phyloP scores from a whole-genome alignment of 2,329 filamentous ascomycete species.

The Phaeosphaeria sp. region DNA sequence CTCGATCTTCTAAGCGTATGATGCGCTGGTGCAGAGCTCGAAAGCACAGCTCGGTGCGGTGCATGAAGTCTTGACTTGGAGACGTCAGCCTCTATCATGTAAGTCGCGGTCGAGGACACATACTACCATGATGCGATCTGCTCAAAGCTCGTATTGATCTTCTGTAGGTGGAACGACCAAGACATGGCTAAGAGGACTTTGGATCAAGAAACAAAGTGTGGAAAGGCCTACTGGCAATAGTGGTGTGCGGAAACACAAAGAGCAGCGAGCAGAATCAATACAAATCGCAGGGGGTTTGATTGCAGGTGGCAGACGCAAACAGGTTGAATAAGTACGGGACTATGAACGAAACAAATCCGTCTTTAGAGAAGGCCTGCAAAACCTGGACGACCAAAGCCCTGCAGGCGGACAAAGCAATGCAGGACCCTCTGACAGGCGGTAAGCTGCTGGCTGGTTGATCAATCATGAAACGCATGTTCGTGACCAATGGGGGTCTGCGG shows the following conservation, averaged over 20 bases:
- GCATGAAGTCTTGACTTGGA: slow-evolving; percentile 38
- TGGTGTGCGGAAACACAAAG: too few relatives aligned
- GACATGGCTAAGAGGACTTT: slow-evolving; percentile 29
- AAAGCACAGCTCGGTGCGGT: slow-evolving; percentile 38
- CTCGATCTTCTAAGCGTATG: slow-evolving; percentile 31
- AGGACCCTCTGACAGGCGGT: slow-evolving; percentile 20
- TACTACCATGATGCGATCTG: slow-evolving; percentile 43
- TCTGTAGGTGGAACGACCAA: slow-evolving; percentile 38
- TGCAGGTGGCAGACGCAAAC: not conserved
- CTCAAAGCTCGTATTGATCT: slow-evolving; percentile 44
- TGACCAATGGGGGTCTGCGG: slow-evolving; percentile 17
- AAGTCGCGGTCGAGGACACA: slow-evolving; percentile 1
- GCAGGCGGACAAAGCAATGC: slow-evolving; percentile 28
- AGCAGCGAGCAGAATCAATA: not conserved
- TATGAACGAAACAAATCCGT: not conserved
- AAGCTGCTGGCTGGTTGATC: slow-evolving; percentile 10
- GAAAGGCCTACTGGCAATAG: too few relatives aligned
- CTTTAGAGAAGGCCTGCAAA: not conserved
- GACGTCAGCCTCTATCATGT: slow-evolving; percentile 8
- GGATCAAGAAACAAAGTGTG: not conserved
- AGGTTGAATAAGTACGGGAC: not conserved
- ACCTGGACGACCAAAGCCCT: slow-evolving; percentile 12
- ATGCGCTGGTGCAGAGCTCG: slow-evolving; percentile 36
- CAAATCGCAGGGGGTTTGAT: not conserved
- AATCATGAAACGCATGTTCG: slow-evolving; percentile 11